Conservation (phyloP, 805 yeast genomes). For the Yamadazyma endophytica region DNA sequence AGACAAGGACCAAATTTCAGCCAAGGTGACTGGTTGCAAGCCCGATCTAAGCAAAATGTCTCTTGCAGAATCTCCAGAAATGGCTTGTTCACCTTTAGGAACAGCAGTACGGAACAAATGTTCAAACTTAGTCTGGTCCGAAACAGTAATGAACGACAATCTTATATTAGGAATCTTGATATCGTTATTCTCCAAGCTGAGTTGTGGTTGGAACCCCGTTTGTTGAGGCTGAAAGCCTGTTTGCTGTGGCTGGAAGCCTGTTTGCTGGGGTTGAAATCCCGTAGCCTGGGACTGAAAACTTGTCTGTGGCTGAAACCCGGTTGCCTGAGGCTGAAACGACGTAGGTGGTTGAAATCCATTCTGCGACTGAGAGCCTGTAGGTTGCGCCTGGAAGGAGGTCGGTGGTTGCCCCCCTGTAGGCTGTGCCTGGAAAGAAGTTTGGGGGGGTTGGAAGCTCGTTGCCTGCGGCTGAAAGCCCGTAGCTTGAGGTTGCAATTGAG, state of each 20-base stretch:
- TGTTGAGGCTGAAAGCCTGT: conserved; percentile 21
- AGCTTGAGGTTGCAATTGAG: conserved; percentile 25
- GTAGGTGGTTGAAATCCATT: no score
- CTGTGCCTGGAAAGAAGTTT: conserved; percentile 20
- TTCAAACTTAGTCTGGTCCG: conserved; percentile 85
- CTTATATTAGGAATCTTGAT: conserved; percentile 72
- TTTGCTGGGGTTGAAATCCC: conserved; percentile 16
- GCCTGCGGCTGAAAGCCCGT: conserved; percentile 16
- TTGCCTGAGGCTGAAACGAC: conserved; percentile 21
- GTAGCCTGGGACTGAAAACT: conserved; percentile 26
- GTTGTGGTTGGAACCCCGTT: conserved; percentile 23
- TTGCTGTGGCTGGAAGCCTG: conserved; percentile 16
- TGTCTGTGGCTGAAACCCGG: conserved; percentile 25
- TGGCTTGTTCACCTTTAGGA: conserved; percentile 61
- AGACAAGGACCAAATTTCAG: conserved; percentile 87
- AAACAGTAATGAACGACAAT: conserved; percentile 76
- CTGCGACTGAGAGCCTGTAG: conserved; percentile 15
- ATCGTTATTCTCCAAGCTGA: conserved; percentile 44
- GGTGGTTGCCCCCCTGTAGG: conserved; percentile 13
- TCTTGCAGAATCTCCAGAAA: conserved; percentile 71
- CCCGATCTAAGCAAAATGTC: conserved; percentile 78
- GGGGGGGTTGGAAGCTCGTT: conserved; percentile 17
- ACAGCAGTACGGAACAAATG: conserved; percentile 78
- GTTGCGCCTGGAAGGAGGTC: no score
- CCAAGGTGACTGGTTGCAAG: conserved; percentile 66